phyloP scores from a whole-genome alignment of 768 basidiomycete genomes.

The Lepiota subincarnata region DNA sequence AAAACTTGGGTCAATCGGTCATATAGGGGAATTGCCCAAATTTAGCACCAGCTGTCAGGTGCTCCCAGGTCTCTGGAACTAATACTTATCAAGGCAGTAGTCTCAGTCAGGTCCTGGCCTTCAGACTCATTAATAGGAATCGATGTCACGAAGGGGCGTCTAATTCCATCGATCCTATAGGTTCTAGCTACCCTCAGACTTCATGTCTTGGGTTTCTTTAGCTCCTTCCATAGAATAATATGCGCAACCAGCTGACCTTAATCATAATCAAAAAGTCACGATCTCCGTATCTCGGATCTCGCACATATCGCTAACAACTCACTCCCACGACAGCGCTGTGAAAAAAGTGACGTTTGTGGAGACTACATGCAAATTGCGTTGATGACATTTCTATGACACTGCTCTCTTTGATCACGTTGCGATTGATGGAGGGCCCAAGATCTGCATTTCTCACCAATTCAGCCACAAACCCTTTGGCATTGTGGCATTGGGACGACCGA shows the following conservation, averaged over 20 bases:
- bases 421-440: not conserved
- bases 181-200: too few relatives aligned
- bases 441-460: not conserved
- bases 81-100: too few relatives aligned
- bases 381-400: not conserved
- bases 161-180: too few relatives aligned
- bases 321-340: not conserved
- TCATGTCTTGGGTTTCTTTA: not conserved
- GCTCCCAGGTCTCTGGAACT: not conserved
- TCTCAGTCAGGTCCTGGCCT: too few relatives aligned
- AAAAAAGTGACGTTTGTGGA: not conserved
- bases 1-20: too few relatives aligned
- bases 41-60: not conserved
- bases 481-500: not conserved
- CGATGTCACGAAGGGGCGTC: too few relatives aligned
- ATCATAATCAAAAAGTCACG: not conserved
- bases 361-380: not conserved
- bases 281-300: conserved; percentile 5
- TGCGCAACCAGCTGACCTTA: too few relatives aligned
- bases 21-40: too few relatives aligned
- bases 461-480: conserved; percentile 8
- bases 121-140: too few relatives aligned
- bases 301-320: not conserved
- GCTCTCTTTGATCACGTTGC: not conserved
- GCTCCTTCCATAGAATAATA: not conserved